These are phyloP conservation scores for Metarhizium brunneum DNA, from an alignment of 2,329 filamentous ascomycete genomes.

Conservation along the genomic window DNA sequence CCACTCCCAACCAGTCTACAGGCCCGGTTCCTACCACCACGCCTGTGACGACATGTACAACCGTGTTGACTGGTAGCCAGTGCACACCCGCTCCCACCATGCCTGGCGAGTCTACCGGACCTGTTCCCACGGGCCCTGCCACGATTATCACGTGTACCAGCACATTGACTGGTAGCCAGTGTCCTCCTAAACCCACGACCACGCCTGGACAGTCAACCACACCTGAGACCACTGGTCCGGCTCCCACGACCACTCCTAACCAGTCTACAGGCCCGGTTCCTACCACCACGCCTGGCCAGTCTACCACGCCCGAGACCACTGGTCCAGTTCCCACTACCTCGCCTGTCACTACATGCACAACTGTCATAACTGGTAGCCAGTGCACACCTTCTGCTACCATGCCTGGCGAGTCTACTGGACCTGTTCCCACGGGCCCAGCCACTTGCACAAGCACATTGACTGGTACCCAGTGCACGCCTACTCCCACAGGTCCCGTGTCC, in stretches of 20 bases:
- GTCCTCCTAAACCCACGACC: too few species aligned
- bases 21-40: too few species aligned
- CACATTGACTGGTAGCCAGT: too few species aligned
- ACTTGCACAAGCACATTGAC: neutral
- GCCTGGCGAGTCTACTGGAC: neutral
- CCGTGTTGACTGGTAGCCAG: too few species aligned
- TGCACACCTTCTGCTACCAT: neutral
- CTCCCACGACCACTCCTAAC: neutral
- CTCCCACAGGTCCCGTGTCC: neutral
- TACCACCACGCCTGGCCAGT: too few species aligned
- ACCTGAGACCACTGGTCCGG: neutral
- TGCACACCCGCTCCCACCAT: neutral
- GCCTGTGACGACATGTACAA: too few species aligned
- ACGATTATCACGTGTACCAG: too few species aligned
- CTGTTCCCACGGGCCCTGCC: neutral
- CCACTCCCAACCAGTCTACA: neutral
- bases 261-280: too few species aligned
- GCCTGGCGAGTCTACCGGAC: neutral
- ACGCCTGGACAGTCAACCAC: neutral
- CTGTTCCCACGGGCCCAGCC: neutral
- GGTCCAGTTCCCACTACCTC: neutral
- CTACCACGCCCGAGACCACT: neutral
- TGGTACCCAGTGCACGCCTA: too few species aligned
- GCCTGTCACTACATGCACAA: too few species aligned
- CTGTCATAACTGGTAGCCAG: too few species aligned